phyloP scores from a whole-genome alignment of 768 basidiomycete genomes.

The Lanmaoa pseudosensibilis region DNA sequence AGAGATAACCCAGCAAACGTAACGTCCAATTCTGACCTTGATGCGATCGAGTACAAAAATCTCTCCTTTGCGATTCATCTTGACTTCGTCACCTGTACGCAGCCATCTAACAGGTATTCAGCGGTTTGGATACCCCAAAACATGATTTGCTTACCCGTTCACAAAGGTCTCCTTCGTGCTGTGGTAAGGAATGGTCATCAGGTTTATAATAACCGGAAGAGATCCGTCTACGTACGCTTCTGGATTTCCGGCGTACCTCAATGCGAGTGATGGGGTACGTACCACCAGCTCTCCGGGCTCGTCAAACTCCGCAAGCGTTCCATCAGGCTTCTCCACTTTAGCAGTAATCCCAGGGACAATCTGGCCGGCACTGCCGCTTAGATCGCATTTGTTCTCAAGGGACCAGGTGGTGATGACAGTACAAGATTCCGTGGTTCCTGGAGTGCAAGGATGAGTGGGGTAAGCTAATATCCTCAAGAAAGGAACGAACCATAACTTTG shows the following conservation, averaged over 20 bases:
- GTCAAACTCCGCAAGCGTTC: slow-evolving; percentile 52
- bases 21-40: slow-evolving; percentile 47
- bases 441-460: not conserved
- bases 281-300: slow-evolving; percentile 66
- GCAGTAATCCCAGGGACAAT: slow-evolving; percentile 58
- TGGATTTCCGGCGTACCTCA: slow-evolving; percentile 58
- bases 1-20: not conserved
- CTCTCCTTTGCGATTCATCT: slow-evolving; percentile 59
- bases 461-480: not conserved
- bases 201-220: not conserved
- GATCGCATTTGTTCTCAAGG: slow-evolving; percentile 43
- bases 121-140: not conserved
- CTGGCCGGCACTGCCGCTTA: slow-evolving; percentile 56
- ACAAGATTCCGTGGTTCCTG: slow-evolving; percentile 66
- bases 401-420: slow-evolving; percentile 52
- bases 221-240: slow-evolving; percentile 48
- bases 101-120: slow-evolving; percentile 49
- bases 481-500: slow-evolving; percentile 55
- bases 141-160: slow-evolving; percentile 36
- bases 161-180: slow-evolving; percentile 67
- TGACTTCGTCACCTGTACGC: slow-evolving; percentile 70
- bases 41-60: slow-evolving; percentile 71
- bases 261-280: slow-evolving; percentile 57
- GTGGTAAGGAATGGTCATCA: slow-evolving; percentile 14
- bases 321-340: slow-evolving; percentile 58